phyloP scores from a whole-genome alignment of 2,329 filamentous ascomycete species.

The Beauveria varroae region DNA sequence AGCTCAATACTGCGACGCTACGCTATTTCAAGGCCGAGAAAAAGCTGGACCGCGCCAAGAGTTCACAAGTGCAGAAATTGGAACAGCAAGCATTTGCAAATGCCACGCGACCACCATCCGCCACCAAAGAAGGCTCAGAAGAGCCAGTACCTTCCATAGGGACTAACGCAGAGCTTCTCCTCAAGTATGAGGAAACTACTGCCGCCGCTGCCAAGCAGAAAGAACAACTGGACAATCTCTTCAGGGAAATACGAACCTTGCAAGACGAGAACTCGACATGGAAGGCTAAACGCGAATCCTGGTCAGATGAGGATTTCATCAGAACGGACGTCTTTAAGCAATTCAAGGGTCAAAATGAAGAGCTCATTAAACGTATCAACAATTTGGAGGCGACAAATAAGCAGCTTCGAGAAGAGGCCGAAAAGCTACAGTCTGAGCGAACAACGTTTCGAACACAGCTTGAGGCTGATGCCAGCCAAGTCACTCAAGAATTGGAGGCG shows the following conservation, averaged over 20 bases:
- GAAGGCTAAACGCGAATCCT: slow-evolving; percentile 57
- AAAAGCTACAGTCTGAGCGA: slow-evolving; percentile 78
- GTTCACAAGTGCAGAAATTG: slow-evolving; percentile 80
- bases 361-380: slow-evolving; percentile 86
- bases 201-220: slow-evolving; percentile 77
- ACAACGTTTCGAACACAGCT: slow-evolving; percentile 74
- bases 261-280: slow-evolving; percentile 74
- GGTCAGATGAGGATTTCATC: slow-evolving; percentile 89
- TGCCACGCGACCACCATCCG: slow-evolving; percentile 41
- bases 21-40: slow-evolving; percentile 95
- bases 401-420: slow-evolving; percentile 74
- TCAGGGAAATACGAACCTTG: slow-evolving; percentile 66
- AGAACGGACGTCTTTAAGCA: slow-evolving; percentile 91
- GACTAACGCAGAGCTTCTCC: slow-evolving; percentile 59
- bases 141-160: slow-evolving; percentile 42
- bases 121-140: slow-evolving; percentile 37
- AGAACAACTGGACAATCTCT: slow-evolving; percentile 73
- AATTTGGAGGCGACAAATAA: slow-evolving; percentile 83
- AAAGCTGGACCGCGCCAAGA: slow-evolving; percentile 83
- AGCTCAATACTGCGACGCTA: slow-evolving; percentile 79
- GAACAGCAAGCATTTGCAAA: slow-evolving; percentile 81
- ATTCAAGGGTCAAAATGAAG: slow-evolving; percentile 82
- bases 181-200: slow-evolving; percentile 68
- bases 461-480: slow-evolving; percentile 68
- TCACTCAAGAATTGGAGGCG: slow-evolving; percentile 71